phyloP scores from a whole-genome alignment of 441 rosid genomes.

The Adansonia grandidieri region DNA sequence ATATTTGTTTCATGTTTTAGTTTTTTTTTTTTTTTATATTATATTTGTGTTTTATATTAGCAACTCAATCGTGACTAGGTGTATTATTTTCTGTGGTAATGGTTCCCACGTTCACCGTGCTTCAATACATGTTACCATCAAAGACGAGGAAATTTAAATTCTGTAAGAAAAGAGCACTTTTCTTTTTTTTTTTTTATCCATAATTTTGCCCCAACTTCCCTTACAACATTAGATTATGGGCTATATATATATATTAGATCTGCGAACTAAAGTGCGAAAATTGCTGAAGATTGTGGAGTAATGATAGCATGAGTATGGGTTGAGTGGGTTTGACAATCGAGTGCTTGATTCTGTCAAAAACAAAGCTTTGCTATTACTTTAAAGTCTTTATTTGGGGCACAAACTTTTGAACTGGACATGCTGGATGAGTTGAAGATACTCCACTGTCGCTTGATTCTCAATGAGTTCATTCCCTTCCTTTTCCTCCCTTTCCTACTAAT shows the following conservation, averaged over 20 bases:
- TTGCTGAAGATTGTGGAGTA: constrained; percentile 20
- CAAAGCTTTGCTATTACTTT: neutral
- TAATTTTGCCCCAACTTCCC: neutral
- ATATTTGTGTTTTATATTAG: too few relatives aligned
- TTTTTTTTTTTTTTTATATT: too few relatives aligned
- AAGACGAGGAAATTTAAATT: neutral
- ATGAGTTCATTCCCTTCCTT: too few relatives aligned
- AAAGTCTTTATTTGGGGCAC: constrained; percentile 27
- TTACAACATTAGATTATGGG: too few relatives aligned
- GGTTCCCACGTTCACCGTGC: neutral
- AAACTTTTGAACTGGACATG: constrained; percentile 22
- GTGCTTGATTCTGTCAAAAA: constrained; percentile 9
- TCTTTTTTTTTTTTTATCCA: neutral
- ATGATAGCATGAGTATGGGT: constrained; percentile 33
- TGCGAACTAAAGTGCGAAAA: neutral
- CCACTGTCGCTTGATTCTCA: constrained; percentile 25
- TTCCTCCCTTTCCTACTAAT: too few relatives aligned
- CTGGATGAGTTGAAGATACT: constrained; percentile 29
- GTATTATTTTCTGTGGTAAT: too few relatives aligned
- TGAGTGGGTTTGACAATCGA: constrained; percentile 41
- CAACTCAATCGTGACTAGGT: too few relatives aligned
- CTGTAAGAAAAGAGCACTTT: neutral
- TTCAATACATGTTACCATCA: neutral
- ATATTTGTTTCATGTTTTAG: too few relatives aligned
- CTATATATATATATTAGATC: neutral